phyloP scores from a whole-genome alignment of 352 stramenopile species.

The Pythium chondricola region DNA sequence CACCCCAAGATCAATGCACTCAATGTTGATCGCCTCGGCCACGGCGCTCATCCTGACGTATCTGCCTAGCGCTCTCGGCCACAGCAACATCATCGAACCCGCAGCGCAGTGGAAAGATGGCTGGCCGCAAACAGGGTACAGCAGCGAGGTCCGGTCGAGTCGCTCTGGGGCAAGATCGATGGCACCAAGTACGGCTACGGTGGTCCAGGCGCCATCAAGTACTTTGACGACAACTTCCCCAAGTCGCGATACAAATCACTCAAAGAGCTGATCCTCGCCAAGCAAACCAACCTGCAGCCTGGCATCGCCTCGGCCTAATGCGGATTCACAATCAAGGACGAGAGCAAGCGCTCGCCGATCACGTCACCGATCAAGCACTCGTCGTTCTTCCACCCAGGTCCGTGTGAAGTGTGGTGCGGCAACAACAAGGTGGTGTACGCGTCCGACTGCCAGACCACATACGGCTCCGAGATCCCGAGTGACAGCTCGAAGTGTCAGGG shows the following conservation, averaged over 20 bases:
- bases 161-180: slow-evolving; percentile 28
- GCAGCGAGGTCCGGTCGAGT: slow-evolving; percentile 23
- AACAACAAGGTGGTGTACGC: slow-evolving; percentile 40
- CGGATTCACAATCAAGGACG: slow-evolving; percentile 32
- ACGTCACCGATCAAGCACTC: slow-evolving; percentile 31
- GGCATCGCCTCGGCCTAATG: slow-evolving; percentile 21
- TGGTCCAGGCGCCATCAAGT: slow-evolving; percentile 23
- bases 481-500: too few relatives aligned
- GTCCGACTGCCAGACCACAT: slow-evolving; percentile 38
- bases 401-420: slow-evolving; percentile 57
- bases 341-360: slow-evolving; percentile 24
- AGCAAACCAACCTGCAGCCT: slow-evolving; percentile 30
- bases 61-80: too few relatives aligned
- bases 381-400: slow-evolving; percentile 45
- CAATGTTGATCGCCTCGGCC: too few relatives aligned
- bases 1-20: too few relatives aligned
- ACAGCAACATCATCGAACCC: slow-evolving; percentile 39
- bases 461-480: slow-evolving; percentile 27
- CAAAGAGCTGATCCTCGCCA: slow-evolving; percentile 30
- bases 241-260: slow-evolving; percentile 31
- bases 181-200: slow-evolving; percentile 38
- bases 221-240: slow-evolving; percentile 29
- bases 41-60: too few relatives aligned
- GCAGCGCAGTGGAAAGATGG: slow-evolving; percentile 25
- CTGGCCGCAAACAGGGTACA: slow-evolving; percentile 37